Evolutionary conservation across 257 asterid species (phyloP), one percentile per base, ranked within the genome.

Genomic region (Scutellaria galericulata): DNA sequence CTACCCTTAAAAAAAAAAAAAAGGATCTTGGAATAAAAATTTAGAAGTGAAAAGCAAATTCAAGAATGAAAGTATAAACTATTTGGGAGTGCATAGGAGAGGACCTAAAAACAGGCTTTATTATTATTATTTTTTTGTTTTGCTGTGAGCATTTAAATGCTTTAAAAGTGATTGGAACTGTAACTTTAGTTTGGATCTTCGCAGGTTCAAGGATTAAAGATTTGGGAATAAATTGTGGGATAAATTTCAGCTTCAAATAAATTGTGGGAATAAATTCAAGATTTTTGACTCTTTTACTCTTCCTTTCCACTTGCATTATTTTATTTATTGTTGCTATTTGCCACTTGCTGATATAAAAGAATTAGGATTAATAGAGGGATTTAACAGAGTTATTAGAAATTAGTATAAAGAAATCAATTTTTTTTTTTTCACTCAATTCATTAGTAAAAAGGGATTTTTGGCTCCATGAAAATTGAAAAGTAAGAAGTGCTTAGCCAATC

Each of bases 1-100:
- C 88, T 81, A 9, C 8, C 72, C 7, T 5, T 14, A 27, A 13
- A 41, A 13, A 0, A 10, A 54, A 20, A 46, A 13, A 42, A 14
- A 2, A 5, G 45, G 44, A 54, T 67, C 24, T 44, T 56, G 47
- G 56, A 35, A 74, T 22, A 8, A 27, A 51, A 3, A n/a, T 11
- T 13, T 7, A 52, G 15, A 40, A 41, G 41, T 3, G 47, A 20
- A 46, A 11, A 61, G 4, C 13, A 27, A 63, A 71, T 53, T 79
- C 44, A 45, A 71, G 57, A 66, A 61, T 24, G 27, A 24, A 24
- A 24, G 27, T 24, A 1, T 24, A 24, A 60, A 47, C 69, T 18
- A 11, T 47, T 48, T 14, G 22, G 37, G 37, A 31, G 37, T 31
- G 37, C 37, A 31, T 3, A 31, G 4, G 60, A 31, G 37, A 31